phyloP scores from a whole-genome alignment of 1,284 basidiomycete genomes.

The Clitocybe nebularis region DNA sequence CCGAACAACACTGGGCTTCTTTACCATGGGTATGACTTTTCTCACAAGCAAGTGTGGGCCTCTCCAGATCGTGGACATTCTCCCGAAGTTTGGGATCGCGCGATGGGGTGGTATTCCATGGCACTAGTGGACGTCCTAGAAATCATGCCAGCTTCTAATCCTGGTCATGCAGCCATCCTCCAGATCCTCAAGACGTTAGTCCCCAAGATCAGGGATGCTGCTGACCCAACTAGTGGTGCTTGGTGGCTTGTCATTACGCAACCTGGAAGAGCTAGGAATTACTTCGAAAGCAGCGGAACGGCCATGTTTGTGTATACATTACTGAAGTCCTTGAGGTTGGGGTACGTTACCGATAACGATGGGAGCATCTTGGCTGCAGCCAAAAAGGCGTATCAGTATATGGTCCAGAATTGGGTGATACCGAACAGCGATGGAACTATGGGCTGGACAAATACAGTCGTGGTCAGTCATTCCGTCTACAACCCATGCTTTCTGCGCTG shows the following conservation, averaged over 20 bases:
- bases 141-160: constrained; percentile 30
- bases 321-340: constrained; percentile 40
- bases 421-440: constrained; percentile 40
- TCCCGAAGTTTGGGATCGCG: constrained; percentile 47
- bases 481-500: neutral
- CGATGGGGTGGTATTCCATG: constrained; percentile 49
- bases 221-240: constrained; percentile 35
- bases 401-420: constrained; percentile 37
- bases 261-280: constrained; percentile 42
- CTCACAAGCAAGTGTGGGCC: constrained; percentile 40
- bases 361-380: constrained; percentile 34
- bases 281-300: constrained; percentile 46
- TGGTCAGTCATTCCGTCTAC: constrained; percentile 23
- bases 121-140: constrained; percentile 45
- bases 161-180: constrained; percentile 28
- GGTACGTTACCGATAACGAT: constrained; percentile 35
- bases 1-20: constrained; percentile 38
- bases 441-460: constrained; percentile 40
- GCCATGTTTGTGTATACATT: constrained; percentile 47
- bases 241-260: constrained; percentile 51
- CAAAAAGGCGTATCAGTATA: constrained; percentile 41
- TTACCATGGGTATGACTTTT: constrained; percentile 48
- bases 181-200: constrained; percentile 30
- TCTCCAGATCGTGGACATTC: constrained; percentile 41
- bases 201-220: constrained; percentile 34